Evolutionary conservation across 1,139 yeast genomes (phyloP), one percentile per base, ranked within the genome.

Genomic region (Sporopachydermia cereana): DNA sequence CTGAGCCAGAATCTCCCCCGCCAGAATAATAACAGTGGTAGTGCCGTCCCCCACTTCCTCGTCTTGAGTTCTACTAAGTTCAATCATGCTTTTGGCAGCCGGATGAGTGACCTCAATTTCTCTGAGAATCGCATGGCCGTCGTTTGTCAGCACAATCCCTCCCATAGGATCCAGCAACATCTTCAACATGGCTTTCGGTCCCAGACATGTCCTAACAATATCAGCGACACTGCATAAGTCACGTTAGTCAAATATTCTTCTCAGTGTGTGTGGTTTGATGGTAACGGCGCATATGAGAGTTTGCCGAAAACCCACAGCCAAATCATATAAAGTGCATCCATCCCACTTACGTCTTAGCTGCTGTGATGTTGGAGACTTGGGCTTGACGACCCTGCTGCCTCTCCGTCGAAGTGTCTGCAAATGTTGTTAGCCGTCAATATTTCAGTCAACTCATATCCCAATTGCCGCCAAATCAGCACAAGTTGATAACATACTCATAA

Each of bases 31-130:
- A 47, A 91, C 98, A 7, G 96, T 83, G 31, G 98, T 91, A 49
- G 98, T 91, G 51, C 98, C 98, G 62, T 91, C 98, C 46, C 98
- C 98, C 50, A 91, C 97, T 67, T 93, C 98, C 66, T 93, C 99
- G 61, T 93, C 99, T 68, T 91, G 98, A 5, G 98, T 89, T 67
- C 98, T 77, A 56, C 94, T 81, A 55, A 93, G 74, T 66, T 93
- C 98, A 60, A 93, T 84, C 97, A 93, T 93, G 29, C 95, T 84
- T 67, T 93, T 93, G 45, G 99, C 98, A 5, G 98, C 98, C 3
- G 99, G 98, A 60, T 88, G 97, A 2, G 93, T 84, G 49, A 85
- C 95, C 59, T 85, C 95, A 51, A 85, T 84, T 62, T 85, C 95
- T 57, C 95, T 73, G 54, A 85, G 69, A 48, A 85, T 85, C 9